Conservation (phyloP, 768 basidiomycete genomes). For the Leccinum aurantiacum region DNA sequence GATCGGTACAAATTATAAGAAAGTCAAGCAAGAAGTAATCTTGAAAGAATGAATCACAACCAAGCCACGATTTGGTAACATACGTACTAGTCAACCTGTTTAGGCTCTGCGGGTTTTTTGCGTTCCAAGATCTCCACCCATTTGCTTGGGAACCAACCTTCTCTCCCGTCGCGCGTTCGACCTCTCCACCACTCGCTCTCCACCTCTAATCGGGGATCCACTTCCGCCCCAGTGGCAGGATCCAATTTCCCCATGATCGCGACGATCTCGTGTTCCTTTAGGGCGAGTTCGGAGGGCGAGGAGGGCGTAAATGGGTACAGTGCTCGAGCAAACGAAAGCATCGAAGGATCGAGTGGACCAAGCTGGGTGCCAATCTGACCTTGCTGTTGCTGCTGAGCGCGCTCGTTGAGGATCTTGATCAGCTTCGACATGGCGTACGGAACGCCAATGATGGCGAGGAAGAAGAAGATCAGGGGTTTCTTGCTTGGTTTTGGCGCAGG, state of each 20-base stretch:
- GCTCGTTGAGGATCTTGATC: slow-evolving; percentile 70
- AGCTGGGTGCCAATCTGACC: slow-evolving; percentile 33
- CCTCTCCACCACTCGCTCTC: slow-evolving; percentile 93
- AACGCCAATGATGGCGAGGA: slow-evolving; percentile 89
- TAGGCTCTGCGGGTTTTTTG: slow-evolving; percentile 36
- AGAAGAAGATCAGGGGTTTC: slow-evolving; percentile 91
- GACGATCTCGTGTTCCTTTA: slow-evolving; percentile 90
- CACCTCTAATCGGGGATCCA: slow-evolving; percentile 60
- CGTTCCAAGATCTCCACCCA: slow-evolving; percentile 77
- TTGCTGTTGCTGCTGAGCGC: slow-evolving; percentile 50
- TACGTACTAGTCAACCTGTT: slow-evolving; percentile 39
- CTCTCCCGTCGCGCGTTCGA: slow-evolving; percentile 83
- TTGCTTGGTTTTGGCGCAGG: slow-evolving; percentile 65
- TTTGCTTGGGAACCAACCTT: slow-evolving; percentile 93
- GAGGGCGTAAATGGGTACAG: slow-evolving; percentile 75
- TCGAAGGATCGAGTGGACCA: slow-evolving; percentile 73
- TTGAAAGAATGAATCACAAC: not conserved
- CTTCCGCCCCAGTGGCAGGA: slow-evolving; percentile 63
- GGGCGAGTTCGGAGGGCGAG: slow-evolving; percentile 72
- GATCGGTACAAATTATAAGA: not conserved
- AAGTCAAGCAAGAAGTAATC: not conserved
- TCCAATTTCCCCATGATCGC: slow-evolving; percentile 85
- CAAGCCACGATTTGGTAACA: not conserved
- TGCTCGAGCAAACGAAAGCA: slow-evolving; percentile 81
- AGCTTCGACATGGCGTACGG: slow-evolving; percentile 93